Percentiles rank a stretch among this genome's conserved stretches.
Evolutionary conservation across 2,329 filamentous ascomycete species (phyloP).

Genomic region (Scedosporium apiospermum): DNA sequence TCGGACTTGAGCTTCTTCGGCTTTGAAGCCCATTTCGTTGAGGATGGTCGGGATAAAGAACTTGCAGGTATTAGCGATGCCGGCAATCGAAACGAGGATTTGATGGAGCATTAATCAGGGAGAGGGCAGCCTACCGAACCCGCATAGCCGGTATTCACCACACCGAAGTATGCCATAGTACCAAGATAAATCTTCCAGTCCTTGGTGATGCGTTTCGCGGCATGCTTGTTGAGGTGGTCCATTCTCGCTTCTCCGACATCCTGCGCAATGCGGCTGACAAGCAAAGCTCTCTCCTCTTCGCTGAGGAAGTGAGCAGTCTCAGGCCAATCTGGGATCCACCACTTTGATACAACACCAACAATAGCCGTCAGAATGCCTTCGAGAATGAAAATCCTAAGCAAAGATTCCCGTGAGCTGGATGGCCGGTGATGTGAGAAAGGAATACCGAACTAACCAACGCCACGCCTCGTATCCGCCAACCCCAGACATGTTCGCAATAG

Average conservation of each 20-base stretch:
- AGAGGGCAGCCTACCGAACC: conserved; percentile 26
- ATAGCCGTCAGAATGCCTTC: conserved; percentile 60
- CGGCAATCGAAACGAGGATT: too few relatives aligned
- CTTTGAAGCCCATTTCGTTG: conserved; percentile 18
- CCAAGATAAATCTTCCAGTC: conserved; percentile 66
- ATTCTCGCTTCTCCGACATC: conserved; percentile 36
- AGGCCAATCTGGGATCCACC: conserved; percentile 71
- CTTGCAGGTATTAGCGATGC: conserved; percentile 14
- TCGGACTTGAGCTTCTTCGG: conserved; percentile 38
- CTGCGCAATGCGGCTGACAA: conserved; percentile 55
- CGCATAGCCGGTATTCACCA: conserved; percentile 36
- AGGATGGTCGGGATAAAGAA: conserved; percentile 51
- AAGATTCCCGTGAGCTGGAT: background rate
- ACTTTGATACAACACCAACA: conserved; percentile 56
- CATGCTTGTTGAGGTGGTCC: conserved; percentile 55
- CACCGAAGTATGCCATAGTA: conserved; percentile 38
- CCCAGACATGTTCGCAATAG: conserved; percentile 56
- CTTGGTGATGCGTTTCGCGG: conserved; percentile 45
- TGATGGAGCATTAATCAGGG: too few relatives aligned
- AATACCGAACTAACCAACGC: conserved; percentile 32
- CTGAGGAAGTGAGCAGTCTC: conserved; percentile 63
- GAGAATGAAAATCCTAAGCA: conserved; percentile 47
- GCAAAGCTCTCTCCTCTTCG: conserved; percentile 54
- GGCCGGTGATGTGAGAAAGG: conserved; percentile 35
- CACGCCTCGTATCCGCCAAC: conserved; percentile 39